Conservation (phyloP, 768 basidiomycete species). For the Pulveroboletus sp. region DNA sequence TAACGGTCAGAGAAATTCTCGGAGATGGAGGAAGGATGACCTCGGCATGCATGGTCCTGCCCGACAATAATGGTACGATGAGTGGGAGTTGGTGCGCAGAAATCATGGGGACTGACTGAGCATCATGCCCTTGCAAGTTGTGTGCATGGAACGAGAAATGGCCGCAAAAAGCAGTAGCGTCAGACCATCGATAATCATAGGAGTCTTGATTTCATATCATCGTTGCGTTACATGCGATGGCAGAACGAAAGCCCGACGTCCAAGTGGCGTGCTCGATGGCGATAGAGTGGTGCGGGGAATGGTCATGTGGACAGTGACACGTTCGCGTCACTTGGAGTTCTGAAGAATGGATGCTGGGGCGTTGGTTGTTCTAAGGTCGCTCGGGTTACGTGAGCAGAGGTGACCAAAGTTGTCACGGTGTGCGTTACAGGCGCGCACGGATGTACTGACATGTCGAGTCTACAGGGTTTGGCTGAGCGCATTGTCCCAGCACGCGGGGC, state of each 20-base stretch:
- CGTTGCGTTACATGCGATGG: slow-evolving; percentile 13
- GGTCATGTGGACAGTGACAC: slow-evolving; percentile 9
- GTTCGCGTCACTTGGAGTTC: slow-evolving; percentile 2
- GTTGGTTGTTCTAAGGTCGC: neutral
- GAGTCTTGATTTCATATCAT: slow-evolving; percentile 29
- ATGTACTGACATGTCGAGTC: slow-evolving; percentile 13
- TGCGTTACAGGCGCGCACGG: slow-evolving; percentile 13
- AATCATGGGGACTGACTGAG: slow-evolving; percentile 3
- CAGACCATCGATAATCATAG: slow-evolving; percentile 23
- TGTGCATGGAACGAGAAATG: slow-evolving; percentile 7
- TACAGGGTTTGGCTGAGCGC: slow-evolving; percentile 8
- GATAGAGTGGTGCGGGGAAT: slow-evolving; percentile 19
- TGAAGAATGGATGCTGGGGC: slow-evolving; percentile 13
- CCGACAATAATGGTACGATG: neutral
- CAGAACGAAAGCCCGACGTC: slow-evolving; percentile 11
- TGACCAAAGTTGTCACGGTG: slow-evolving; percentile 9
- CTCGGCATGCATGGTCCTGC: neutral
- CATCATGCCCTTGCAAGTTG: neutral
- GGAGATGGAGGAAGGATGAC: slow-evolving; percentile 16
- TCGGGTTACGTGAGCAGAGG: slow-evolving; percentile 15
- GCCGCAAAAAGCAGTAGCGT: slow-evolving; percentile 7
- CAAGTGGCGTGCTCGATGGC: slow-evolving; percentile 12
- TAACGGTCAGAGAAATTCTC: slow-evolving; percentile 7
- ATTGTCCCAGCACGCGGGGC: slow-evolving; percentile 32
- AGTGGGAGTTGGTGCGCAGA: slow-evolving; percentile 8